Evolutionary conservation across 1,284 basidiomycete genomes (phyloP), one percentile per base, ranked within the genome.

Genomic region (Bjerkandera adusta): DNA sequence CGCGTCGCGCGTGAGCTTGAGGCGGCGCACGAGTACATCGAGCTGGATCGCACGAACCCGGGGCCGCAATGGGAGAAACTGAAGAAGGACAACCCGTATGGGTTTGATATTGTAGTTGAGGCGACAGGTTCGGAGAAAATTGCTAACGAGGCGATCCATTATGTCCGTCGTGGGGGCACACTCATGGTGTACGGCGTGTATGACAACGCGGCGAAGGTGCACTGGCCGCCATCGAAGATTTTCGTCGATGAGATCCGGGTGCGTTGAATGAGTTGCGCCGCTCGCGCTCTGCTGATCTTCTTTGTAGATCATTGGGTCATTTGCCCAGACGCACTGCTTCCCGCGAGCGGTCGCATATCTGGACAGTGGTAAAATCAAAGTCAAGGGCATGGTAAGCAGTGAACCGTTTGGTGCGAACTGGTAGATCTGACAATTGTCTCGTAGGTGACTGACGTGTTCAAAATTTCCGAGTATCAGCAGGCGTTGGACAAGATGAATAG

Each of bases 21-120:
- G 25, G 72, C 70, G 16, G 77, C 62, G 15, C 75, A 81, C 56
- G 73, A 72, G 56, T 81, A 80, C 66, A 67, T 81, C 54, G 78
- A 79, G 60, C 71, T 83, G 29, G 76, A 81, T 61, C 62, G 79
- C 42, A 52, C 68, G 44, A 68, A 75, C 60, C 72, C 77, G 24
- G 69, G 63, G 25, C 60, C 66, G 10, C 79, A 81, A 61, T 82
- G 79, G 79, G 74, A 68, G 40, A 61, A 78, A 66, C 63, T 83
- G 55, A 77, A 73, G 65, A 66, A 75, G 62, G 75, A 78, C 53
- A 72, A 82, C 62, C 78, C 77, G 43, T 74, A 79, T 64, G 79
- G 79, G 22, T 82, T 82, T 57, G 79, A 81, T 61, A 73, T 81
- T 36, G 79, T 82, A 35, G 77, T 76, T 47, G 79, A 82, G 65